Evolutionary conservation across 495 filamentous ascomycete genomes (phyloP), one percentile per base, ranked within the genome.

Genomic region (Aspergillus wentii): DNA sequence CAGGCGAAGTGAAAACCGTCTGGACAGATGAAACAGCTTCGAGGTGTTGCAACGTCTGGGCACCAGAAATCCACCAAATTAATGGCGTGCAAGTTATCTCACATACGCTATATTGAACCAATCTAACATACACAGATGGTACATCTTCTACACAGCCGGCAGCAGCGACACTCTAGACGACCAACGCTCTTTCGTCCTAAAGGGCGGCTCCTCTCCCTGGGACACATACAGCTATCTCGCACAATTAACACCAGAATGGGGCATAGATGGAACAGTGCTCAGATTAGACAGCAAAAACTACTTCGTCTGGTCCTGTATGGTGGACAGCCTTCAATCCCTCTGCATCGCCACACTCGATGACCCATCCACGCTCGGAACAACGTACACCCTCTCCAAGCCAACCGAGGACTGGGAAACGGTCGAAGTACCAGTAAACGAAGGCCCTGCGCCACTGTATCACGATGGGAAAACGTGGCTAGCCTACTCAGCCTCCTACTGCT

Each of bases 1-100:
- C 59, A 1, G 69, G 69, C 0, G 35, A 62, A 18, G 52, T 57
- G 3, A 70, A 70, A 45, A 39, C 54, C 3, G 60, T 75, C 13
- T 73, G 66, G 39, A 54, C 39, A 26, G 57, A 60, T 31, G 23
- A 57, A 1, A 33, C 43, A 2, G 47, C 67, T 2, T 59, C 58
- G 48, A 22, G 40, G 14, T 43, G 40, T 33, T 65, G 62, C 27
- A 71, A 74, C 41, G 68, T 78, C 21, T 78, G 72, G 72, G 72
- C 72, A 0, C 73, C 72, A 4, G 73, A 74, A 48, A 53, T 69
- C 7, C 69, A 74, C 43, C 56, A 57, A 30, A 62, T 75, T 29
- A 53, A 69, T 38, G 56, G 44, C 6, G 47, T 46, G 23, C 72
- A 66, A 62, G 39, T 35, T 8, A 18, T 15, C 3, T 18, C n/a